Base-by-base conservation (phyloP, 2,329 filamentous ascomycete species). In the Cadophora luteo-olivacea region DNA sequence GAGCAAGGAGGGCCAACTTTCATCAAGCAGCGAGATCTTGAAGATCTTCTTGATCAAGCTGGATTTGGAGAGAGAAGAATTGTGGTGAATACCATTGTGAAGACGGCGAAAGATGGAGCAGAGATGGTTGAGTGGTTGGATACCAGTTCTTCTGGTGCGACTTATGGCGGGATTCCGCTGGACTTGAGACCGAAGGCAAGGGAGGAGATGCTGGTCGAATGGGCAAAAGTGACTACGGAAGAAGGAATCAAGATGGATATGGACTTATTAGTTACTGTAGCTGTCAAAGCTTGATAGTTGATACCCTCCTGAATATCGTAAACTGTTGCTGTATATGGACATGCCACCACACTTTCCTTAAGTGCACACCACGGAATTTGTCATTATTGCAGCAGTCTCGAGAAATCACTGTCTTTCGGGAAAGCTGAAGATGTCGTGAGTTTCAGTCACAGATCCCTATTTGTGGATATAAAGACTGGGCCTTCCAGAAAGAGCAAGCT, bases 211-310 rank as follows among this genome's bases (percentile, higher is more conserved):
- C 38, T 48, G 63, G n/a, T 14, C 8, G 65, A 69, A 41, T 71
- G 69, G 63, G 62, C 61, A 2, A 68, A 66, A 16, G 16, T 65
- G 9, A 65, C 49, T 6, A 68, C 65, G 1, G 48, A 66, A 24
- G 29, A 62, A 7, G 69, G 60, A 1, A 71, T 71, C 1, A 22
- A 22, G 1, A 71, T 71, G 69, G n/a, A 67, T 9, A 68, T 70
- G 64, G 64, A 69, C 8, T 38, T 70, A n/a, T 64, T 70, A 29
- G 68, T 69, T 61, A 69, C 67, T 45, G 54, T 70, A 16, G 69
- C 67, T 66, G 22, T 66, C 16, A 66, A 66, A 25, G 33, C 33
- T 66, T 41, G 61, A 49, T 38, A 38, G 36, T 38, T 38, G 36
- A 38, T 38, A 16, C 41, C 12, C 41, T 19, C 12, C 12, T 45